Conservation (phyloP, 352 stramenopile species). For the Pythium volutum region DNA sequence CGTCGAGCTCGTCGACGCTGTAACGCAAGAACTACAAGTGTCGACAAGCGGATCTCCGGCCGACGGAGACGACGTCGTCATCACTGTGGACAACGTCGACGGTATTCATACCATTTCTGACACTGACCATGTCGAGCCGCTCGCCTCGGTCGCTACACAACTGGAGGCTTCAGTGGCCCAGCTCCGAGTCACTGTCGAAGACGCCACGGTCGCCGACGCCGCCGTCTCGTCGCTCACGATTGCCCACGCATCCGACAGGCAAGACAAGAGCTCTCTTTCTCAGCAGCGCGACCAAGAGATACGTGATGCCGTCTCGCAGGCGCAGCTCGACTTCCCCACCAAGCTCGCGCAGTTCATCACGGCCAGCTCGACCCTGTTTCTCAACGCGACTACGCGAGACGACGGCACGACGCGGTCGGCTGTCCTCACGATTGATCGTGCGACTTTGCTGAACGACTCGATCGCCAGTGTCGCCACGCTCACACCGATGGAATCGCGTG, state of each 20-base stretch:
- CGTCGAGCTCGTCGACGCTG: background rate
- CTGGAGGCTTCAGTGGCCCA: background rate
- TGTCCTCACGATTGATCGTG: background rate
- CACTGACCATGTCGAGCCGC: background rate
- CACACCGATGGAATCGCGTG: background rate
- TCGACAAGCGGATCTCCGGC: too few relatives aligned
- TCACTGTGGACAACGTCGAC: background rate
- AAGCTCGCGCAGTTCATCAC: conserved; percentile 21
- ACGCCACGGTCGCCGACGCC: background rate
- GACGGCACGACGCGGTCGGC: background rate
- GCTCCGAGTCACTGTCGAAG: background rate
- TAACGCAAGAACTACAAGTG: background rate
- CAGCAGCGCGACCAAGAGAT: conserved; percentile 3
- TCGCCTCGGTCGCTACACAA: background rate
- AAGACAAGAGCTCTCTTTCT: background rate
- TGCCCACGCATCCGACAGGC: background rate
- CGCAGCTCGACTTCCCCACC: conserved; percentile 16
- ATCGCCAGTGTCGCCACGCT: background rate
- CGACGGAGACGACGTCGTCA: background rate
- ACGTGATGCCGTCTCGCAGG: background rate
- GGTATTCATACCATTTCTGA: background rate
- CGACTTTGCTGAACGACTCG: background rate
- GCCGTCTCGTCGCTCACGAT: background rate
- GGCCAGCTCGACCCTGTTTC: background rate
- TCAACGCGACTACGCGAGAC: background rate